Evolutionary conservation across 805 yeast species (phyloP).

Genomic region (Ogataea degrootiae): DNA sequence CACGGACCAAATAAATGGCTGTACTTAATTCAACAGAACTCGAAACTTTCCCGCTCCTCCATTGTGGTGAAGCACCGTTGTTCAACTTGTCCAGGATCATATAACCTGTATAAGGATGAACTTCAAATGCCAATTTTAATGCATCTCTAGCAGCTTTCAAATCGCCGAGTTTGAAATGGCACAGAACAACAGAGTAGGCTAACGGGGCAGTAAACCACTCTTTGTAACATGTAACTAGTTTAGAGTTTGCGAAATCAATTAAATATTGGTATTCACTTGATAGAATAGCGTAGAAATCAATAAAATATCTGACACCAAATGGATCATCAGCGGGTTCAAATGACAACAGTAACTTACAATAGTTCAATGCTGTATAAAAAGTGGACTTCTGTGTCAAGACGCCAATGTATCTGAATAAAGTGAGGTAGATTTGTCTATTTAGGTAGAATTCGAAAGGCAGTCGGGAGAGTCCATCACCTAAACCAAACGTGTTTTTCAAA

Average conservation of each 20-base stretch:
- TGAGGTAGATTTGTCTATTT: conserved; percentile 73
- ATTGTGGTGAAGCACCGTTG: conserved; percentile 19
- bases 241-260: conserved; percentile 50
- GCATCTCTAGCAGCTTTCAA: conserved; percentile 41
- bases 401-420: conserved; percentile 66
- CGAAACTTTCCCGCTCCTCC: conserved; percentile 25
- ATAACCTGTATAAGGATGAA: conserved; percentile 55
- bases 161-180: conserved; percentile 42
- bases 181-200: conserved; percentile 60
- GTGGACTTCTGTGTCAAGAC: conserved; percentile 75
- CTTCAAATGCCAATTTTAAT: conserved; percentile 45
- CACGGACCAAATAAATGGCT: conserved; percentile 57
- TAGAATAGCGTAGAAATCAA: conserved; percentile 71
- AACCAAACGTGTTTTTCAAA: conserved; percentile 52
- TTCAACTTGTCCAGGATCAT: conserved; percentile 47
- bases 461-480: conserved; percentile 55
- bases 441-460: conserved; percentile 71
- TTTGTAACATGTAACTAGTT: conserved; percentile 50
- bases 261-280: conserved; percentile 62
- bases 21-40: conserved; percentile 38
- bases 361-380: conserved; percentile 68
- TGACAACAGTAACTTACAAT: conserved; percentile 65
- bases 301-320: conserved; percentile 74
- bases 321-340: conserved; percentile 77
- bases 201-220: conserved; percentile 74